Percentiles rank a stretch among this genome's conserved stretches.
phyloP scores from a whole-genome alignment of 2,329 filamentous ascomycete genomes.

The Apiospora arundinis region DNA sequence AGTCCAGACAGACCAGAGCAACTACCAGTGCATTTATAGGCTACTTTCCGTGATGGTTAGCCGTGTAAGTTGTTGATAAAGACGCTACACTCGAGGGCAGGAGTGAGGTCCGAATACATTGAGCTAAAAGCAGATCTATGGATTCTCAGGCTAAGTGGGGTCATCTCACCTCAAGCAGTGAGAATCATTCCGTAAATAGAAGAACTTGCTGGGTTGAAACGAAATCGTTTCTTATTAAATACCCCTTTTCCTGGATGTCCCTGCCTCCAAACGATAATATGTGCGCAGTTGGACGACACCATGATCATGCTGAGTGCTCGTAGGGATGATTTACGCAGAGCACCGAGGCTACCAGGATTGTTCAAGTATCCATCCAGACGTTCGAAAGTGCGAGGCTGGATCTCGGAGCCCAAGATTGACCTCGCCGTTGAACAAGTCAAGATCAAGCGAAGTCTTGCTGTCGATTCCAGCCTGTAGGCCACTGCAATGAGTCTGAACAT shows the following conservation, averaged over 20 bases:
- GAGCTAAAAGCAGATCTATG: not conserved
- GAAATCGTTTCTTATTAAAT: not conserved
- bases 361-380: not conserved
- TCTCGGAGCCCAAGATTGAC: not conserved
- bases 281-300: not conserved
- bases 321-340: not conserved
- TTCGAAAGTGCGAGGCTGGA: not conserved
- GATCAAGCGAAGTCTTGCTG: not conserved
- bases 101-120: not conserved
- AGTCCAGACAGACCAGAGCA: not conserved
- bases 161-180: not conserved
- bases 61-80: not conserved
- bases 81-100: not conserved
- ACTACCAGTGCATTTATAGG: not conserved
- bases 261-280: not conserved
- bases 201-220: not conserved
- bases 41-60: not conserved
- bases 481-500: not conserved
- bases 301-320: not conserved
- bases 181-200: not conserved
- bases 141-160: not conserved
- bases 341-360: not conserved
- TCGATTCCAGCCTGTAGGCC: not conserved
- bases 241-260: not conserved
- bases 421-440: not conserved